Evolutionary conservation across 495 filamentous ascomycete genomes (phyloP).

Genomic region (Parathielavia hyrcaniae): DNA sequence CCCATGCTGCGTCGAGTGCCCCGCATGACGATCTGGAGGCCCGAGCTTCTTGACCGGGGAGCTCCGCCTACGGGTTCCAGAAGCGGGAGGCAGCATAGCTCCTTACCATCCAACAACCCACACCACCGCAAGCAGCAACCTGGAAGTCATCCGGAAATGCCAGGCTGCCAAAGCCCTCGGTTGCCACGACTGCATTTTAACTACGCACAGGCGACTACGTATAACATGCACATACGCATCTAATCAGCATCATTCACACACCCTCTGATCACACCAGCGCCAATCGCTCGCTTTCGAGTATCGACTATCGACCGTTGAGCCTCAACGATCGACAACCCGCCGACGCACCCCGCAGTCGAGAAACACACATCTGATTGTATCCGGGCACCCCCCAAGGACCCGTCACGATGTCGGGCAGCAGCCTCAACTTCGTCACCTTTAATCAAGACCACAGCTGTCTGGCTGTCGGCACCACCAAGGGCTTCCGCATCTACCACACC

Average conservation of each 20-base stretch:
- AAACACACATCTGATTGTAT: neutral
- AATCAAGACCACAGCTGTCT: slow-evolving; percentile 98
- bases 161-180: slow-evolving; percentile 1
- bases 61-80: neutral
- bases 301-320: too few species aligned
- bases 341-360: neutral
- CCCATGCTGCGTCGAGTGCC: slow-evolving; percentile 1
- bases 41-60: slow-evolving; percentile 2
- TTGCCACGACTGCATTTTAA: neutral
- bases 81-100: neutral
- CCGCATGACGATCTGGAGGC: slow-evolving; percentile 18
- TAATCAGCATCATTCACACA: too few species aligned
- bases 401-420: slow-evolving; percentile 44
- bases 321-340: too few species aligned
- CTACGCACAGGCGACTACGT: too few species aligned
- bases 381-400: neutral
- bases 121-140: neutral
- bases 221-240: too few species aligned
- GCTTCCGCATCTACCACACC: slow-evolving; percentile 92
- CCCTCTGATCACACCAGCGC: too few species aligned
- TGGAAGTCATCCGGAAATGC: neutral
- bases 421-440: slow-evolving; percentile 97
- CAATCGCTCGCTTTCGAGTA: too few species aligned
- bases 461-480: slow-evolving; percentile 85
- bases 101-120: neutral